phyloP scores from a whole-genome alignment of 371 early-diverging fungal genomes.

The Apophysomyces variabilis region DNA sequence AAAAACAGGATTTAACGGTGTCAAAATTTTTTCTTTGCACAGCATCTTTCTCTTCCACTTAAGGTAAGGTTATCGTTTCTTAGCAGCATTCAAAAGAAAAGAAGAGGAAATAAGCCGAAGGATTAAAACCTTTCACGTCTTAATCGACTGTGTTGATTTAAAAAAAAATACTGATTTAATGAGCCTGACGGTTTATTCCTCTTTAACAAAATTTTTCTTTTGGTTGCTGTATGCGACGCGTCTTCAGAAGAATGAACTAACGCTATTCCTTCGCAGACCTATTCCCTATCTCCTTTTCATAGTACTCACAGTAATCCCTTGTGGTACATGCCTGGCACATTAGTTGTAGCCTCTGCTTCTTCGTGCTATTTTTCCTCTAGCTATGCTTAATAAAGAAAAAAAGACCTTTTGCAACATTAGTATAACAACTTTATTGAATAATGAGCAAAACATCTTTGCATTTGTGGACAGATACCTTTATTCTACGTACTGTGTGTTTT shows the following conservation, averaged over 20 bases:
- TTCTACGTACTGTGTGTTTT: too few relatives aligned
- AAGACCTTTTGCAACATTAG: too few relatives aligned
- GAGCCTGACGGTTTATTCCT: slow-evolving; percentile 5
- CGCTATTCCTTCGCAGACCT: background rate
- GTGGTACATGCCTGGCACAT: too few relatives aligned
- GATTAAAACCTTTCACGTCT: background rate
- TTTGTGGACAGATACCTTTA: too few relatives aligned
- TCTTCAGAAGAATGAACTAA: background rate
- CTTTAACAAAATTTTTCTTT: background rate
- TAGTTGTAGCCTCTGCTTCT: too few relatives aligned
- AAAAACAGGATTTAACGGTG: background rate
- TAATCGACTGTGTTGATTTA: slow-evolving; percentile 4
- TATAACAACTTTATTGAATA: too few relatives aligned
- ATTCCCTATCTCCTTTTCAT: too few relatives aligned
- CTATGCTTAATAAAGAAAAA: too few relatives aligned
- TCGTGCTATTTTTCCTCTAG: too few relatives aligned
- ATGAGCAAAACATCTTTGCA: too few relatives aligned
- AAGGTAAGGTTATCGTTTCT: background rate
- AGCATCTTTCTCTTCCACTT: background rate
- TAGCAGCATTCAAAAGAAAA: background rate
- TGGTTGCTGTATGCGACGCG: background rate
- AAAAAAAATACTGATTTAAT: background rate
- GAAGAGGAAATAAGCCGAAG: background rate
- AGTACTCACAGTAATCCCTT: too few relatives aligned
- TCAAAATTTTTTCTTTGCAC: background rate